Conservation (phyloP, 768 basidiomycete genomes). For the Collybia nuda region DNA sequence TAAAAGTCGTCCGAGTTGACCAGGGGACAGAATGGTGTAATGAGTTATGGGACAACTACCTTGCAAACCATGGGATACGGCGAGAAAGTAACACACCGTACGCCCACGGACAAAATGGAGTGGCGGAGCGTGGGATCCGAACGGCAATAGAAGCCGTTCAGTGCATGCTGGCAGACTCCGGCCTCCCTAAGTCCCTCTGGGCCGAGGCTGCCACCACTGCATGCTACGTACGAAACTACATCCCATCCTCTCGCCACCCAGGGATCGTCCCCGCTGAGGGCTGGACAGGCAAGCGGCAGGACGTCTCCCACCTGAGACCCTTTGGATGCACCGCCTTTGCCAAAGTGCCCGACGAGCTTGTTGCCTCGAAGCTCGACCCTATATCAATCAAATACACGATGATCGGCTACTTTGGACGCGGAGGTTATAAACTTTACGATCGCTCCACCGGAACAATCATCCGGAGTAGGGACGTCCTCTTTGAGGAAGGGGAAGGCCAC, state of each 20-base stretch:
- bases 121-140: conserved; percentile 21
- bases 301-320: conserved; percentile 20
- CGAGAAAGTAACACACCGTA: conserved; percentile 19
- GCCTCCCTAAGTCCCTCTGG: conserved; percentile 15
- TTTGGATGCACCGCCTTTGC: conserved; percentile 22
- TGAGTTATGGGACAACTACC: conserved; percentile 15
- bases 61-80: conserved; percentile 17
- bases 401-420: conserved; percentile 16
- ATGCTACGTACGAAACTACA: conserved; percentile 22
- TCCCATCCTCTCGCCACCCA: conserved; percentile 17
- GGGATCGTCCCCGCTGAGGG: conserved; percentile 11
- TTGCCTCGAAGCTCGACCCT: conserved; percentile 13
- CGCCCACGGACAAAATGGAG: conserved; percentile 25
- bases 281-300: conserved; percentile 14
- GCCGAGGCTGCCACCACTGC: conserved; percentile 14
- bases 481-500: conserved; percentile 19
- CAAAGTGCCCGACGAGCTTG: conserved; percentile 21
- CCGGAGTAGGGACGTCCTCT: conserved; percentile 16
- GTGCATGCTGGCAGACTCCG: conserved; percentile 15
- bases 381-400: conserved; percentile 14
- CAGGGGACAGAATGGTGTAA: conserved; percentile 26
- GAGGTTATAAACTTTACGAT: conserved; percentile 14
- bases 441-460: conserved; percentile 6
- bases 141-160: conserved; percentile 17
- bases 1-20: conserved; percentile 17